Percentiles rank a stretch among this genome's conserved stretches.
phyloP scores from a whole-genome alignment of 495 filamentous ascomycete genomes.

The Daldinia concentrica region DNA sequence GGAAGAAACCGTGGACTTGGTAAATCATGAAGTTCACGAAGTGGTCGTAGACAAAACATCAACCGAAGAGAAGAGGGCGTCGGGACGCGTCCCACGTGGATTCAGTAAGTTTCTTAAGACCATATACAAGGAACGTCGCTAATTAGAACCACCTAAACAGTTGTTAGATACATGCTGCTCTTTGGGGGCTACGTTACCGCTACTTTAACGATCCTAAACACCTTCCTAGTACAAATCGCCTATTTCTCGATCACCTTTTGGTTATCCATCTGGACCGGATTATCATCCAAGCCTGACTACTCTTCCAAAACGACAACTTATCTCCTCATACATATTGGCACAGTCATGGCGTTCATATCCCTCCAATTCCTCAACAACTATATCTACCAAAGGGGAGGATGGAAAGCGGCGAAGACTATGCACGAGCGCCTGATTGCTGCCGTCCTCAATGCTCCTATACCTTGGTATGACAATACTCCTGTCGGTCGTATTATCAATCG shows the following conservation, averaged over 20 bases:
- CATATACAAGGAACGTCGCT: not conserved
- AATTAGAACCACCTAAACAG: not conserved
- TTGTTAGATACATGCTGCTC: constrained; percentile 2
- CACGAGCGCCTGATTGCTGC: constrained; percentile 71
- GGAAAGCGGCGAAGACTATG: constrained; percentile 61
- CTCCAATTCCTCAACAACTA: constrained; percentile 77
- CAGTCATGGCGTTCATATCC: constrained; percentile 70
- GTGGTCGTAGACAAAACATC: not conserved
- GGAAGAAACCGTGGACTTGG: not conserved
- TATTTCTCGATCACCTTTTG: constrained; percentile 33
- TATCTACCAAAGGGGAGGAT: constrained; percentile 78
- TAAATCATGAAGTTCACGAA: not conserved
- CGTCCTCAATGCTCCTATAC: constrained; percentile 79
- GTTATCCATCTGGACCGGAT: constrained; percentile 39
- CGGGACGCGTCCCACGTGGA: constrained; percentile 2
- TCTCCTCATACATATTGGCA: constrained; percentile 69
- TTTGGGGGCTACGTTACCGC: constrained; percentile 24
- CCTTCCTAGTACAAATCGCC: constrained; percentile 50
- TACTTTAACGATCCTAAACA: constrained; percentile 16
- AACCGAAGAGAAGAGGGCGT: constrained; percentile 2
- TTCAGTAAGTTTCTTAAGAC: not conserved
- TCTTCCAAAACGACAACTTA: constrained; percentile 82
- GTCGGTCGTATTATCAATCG: constrained; percentile 88
- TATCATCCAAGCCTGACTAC: constrained; percentile 66
- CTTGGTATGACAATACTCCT: constrained; percentile 88